phyloP scores from a whole-genome alignment of 192 early-diverging fungal genomes.

The Chytriomyces hyalinus region DNA sequence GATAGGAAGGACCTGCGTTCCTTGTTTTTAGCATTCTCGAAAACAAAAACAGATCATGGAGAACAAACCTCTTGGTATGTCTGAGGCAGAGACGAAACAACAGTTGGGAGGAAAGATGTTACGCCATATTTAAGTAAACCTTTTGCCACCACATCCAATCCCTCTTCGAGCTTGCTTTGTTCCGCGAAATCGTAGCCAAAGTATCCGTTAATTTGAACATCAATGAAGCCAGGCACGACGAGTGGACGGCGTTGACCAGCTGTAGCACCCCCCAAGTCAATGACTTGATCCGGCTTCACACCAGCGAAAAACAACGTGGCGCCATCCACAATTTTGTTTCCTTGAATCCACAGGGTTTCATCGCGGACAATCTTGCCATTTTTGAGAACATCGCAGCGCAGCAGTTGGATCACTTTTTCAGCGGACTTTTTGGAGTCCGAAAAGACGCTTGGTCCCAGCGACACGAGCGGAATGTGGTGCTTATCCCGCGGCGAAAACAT shows the following conservation, averaged over 20 bases:
- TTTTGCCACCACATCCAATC: slow-evolving; percentile 70
- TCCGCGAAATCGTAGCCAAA: slow-evolving; percentile 61
- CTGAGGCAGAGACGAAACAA: slow-evolving; percentile 65
- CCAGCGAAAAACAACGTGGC: slow-evolving; percentile 4
- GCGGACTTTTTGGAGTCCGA: background rate
- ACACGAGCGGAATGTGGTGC: too few species aligned
- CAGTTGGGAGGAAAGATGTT: slow-evolving; percentile 82
- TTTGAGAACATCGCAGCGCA: slow-evolving; percentile 74
- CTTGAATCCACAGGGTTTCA: slow-evolving; percentile 72
- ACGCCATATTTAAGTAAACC: slow-evolving; percentile 78
- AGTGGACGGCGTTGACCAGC: slow-evolving; percentile 34
- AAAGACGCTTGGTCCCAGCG: too few species aligned
- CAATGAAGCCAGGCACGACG: slow-evolving; percentile 80
- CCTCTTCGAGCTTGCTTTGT: slow-evolving; percentile 63
- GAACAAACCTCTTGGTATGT: slow-evolving; percentile 4
- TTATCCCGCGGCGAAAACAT: too few species aligned
- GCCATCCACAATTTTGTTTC: slow-evolving; percentile 64
- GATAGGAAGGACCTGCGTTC: slow-evolving; percentile 3
- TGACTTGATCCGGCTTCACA: slow-evolving; percentile 3
- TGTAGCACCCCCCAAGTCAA: slow-evolving; percentile 15
- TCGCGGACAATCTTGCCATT: slow-evolving; percentile 75
- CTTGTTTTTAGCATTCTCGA: background rate
- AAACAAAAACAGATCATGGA: background rate
- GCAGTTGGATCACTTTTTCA: slow-evolving; percentile 64
- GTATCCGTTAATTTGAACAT: slow-evolving; percentile 80